Evolutionary conservation across 345 rosid species (phyloP), one percentile per base, ranked within the genome.

Genomic region (Viola odorata): DNA sequence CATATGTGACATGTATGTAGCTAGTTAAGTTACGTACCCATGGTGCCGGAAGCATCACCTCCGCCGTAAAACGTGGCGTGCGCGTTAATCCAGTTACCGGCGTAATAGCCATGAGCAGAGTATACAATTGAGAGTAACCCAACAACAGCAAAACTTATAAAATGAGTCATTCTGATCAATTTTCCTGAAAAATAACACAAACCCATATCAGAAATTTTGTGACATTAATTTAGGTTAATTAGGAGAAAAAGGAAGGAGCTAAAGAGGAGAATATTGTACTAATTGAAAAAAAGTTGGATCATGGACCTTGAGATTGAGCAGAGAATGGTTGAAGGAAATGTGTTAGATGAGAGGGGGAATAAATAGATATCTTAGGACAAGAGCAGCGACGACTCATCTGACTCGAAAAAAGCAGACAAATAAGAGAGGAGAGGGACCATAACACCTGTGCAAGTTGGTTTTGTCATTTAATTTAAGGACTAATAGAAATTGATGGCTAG

Each of bases 351-450:
- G 44, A 10, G 57, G 47, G 58, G 53, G 62, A 70, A 70, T 77
- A 80, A 79, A 80, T 82, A 77, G 82, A 71, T 69, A 72, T 53
- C 42, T 23, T 2, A 23, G 42, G 75, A 70, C 82, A 71, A 71
- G 66, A 70, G 75, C 84, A 63, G 37, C 7, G 12, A 47, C 50
- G 58, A 52, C 50, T 17, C 64, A 60, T 58, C 65, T 69, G 64
- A 45, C 42, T 32, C 23, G 66, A 63, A 58, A 52, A 40, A 56
- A 58, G 36, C 64, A 55, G 40, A 68, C 52, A 50, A 50, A 41
- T 53, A 77, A 73, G 69, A 67, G 71, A 71, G 66, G 74, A 75
- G 32, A 23, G 32, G 32, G 32, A 23, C 32, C 32, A 23, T 23
- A 2, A 23, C 32, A 72, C 41, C 63, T 61, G 37, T 44, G 12